Evolutionary conservation across 2,329 filamentous ascomycete species (phyloP).

Genomic region (Claviceps fusiformis): DNA sequence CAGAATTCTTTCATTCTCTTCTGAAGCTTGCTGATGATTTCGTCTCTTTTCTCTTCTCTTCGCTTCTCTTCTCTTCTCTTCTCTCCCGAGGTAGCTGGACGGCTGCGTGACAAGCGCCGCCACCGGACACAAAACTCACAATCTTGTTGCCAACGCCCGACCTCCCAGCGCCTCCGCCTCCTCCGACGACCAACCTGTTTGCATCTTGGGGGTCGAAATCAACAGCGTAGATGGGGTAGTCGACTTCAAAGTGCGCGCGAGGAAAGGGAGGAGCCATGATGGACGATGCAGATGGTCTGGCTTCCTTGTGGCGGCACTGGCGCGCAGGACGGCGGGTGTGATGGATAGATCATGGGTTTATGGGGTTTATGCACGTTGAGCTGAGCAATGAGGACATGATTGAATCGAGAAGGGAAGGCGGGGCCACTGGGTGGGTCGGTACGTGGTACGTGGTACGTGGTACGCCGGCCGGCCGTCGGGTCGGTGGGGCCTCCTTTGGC

Average conservation of each 20-base stretch:
- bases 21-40: too few relatives aligned
- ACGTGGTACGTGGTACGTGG: too few relatives aligned
- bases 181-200: slow-evolving; percentile 65
- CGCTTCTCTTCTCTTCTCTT: neutral
- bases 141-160: slow-evolving; percentile 82
- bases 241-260: slow-evolving; percentile 51
- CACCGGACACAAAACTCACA: slow-evolving; percentile 31
- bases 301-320: neutral
- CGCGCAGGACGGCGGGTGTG: neutral
- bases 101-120: neutral
- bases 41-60: neutral
- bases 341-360: neutral
- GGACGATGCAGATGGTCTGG: neutral
- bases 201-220: slow-evolving; percentile 77
- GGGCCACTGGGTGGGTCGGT: too few relatives aligned
- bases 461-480: too few relatives aligned
- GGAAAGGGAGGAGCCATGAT: slow-evolving; percentile 28
- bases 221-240: slow-evolving; percentile 75
- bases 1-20: neutral
- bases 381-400: too few relatives aligned
- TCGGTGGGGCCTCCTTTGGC: too few relatives aligned
- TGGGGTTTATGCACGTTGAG: neutral
- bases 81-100: neutral
- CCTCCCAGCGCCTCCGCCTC: slow-evolving; percentile 71
- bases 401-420: too few relatives aligned